Percentiles rank a stretch among this genome's conserved stretches.
Evolutionary conservation across 805 yeast genomes (phyloP).

Genomic region (Kodamaea leandrae): DNA sequence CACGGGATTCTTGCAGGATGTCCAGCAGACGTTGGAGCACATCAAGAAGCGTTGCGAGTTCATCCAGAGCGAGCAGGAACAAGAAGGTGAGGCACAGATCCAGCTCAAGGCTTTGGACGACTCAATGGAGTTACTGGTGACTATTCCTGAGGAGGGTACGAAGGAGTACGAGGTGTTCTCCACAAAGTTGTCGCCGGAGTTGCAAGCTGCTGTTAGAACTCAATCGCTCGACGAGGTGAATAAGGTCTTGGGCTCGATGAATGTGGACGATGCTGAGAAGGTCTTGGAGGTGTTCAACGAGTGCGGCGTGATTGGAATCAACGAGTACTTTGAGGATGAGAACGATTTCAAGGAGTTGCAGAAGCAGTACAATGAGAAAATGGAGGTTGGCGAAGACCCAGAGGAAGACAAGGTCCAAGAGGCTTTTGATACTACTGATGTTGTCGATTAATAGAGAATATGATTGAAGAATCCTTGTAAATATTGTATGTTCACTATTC

Average conservation of each 20-base stretch:
- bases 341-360: constrained; percentile 58
- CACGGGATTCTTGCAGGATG: constrained; percentile 69
- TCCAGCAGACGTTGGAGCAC: constrained; percentile 70
- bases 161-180: constrained; percentile 56
- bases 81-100: constrained; percentile 68
- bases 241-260: constrained; percentile 70
- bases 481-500: not conserved
- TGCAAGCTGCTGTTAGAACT: constrained; percentile 77
- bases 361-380: constrained; percentile 43
- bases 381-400: constrained; percentile 12
- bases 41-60: constrained; percentile 72
- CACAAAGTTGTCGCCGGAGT: constrained; percentile 50
- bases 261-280: constrained; percentile 75
- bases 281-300: constrained; percentile 72
- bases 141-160: constrained; percentile 59
- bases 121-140: constrained; percentile 66
- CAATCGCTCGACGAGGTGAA: constrained; percentile 75
- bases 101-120: constrained; percentile 90
- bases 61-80: constrained; percentile 49
- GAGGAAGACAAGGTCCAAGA: constrained; percentile 11
- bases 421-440: constrained; percentile 13
- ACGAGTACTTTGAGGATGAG: constrained; percentile 71
- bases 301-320: constrained; percentile 81
- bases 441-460: constrained; percentile 12
- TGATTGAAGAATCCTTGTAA: too few species aligned